Base-by-base conservation (phyloP, 176 grass and related monocot genomes). In the Oryza glumipatula region DNA sequence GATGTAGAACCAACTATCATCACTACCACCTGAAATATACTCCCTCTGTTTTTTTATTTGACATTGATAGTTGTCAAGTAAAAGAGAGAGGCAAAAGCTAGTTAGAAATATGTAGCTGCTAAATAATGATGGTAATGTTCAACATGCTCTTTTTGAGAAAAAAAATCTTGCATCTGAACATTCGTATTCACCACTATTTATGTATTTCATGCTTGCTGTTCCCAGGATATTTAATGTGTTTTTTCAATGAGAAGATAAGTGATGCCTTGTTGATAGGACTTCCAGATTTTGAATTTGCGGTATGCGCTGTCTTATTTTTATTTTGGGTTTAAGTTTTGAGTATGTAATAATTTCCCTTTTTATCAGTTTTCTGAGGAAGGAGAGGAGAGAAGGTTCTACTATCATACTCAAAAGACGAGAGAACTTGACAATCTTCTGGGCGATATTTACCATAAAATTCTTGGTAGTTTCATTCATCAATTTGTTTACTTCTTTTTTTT, bases 401-500 rank as follows among this genome's bases (percentile, higher is more conserved):
- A 98, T 88, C 95, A 93, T 88, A 98, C 95, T 73, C 87, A 90
- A 80, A 98, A 89, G 82, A 98, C 95, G 54, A 98, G 89, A 92
- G 95, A 98, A 87, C 85, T 98, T 78, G 95, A 98, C 82, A 93
- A 93, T 67, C 92, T 98, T 92, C 93, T 95, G 81, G 95, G 95
- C 80, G 95, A 98, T 87, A 95, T 98, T 84, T 98, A 95, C 80
- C 95, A 98, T 88, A 98, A 98, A 95, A 98, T 98, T 91, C 95
- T 98, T 68, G 95, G 95, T 98, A 98, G 44, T 66, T 78, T 78
- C 33, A 70, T 41, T 41, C 7, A 1, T 64, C 5, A 24, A 46
- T 89, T 76, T 66, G 6, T 63, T 60, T 68, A 74, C 66, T 67
- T 65, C 7, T 24, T 77, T 80, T 63, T 1, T 64, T 1, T 79